Evolutionary conservation across 176 grass and related monocot species (phyloP), one percentile per base, ranked within the genome.

Genomic region (Lolium rigidum): DNA sequence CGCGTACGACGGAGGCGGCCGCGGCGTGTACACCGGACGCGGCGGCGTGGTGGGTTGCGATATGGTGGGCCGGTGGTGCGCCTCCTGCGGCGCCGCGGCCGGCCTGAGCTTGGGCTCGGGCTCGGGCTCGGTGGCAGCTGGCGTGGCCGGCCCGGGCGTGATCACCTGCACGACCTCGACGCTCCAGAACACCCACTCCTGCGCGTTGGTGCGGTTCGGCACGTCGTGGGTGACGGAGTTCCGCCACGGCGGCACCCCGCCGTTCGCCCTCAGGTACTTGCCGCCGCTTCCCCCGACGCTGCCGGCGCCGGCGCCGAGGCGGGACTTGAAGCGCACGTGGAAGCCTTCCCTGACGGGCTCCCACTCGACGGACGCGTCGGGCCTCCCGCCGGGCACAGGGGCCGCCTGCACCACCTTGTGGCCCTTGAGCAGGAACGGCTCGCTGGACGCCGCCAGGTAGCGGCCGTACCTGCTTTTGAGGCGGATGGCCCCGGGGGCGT

Each of bases 161-260:
- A 43, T 43, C 5, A 43, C 41, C 41, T 43, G 41, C 41, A 43
- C 41, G 41, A 43, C 7, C 41, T 43, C 41, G 41, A 43, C 41
- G 41, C 7, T 7, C 41, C 41, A 43, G 41, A 43, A 43, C 41
- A 43, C 41, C 41, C 41, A 43, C 7, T 43, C 41, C 41, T 43
- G 41, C 41, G 41, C 41, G 41, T 43, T 43, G 41, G 7, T 43
- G 6, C 92, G 90, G 66, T 93, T 87, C 1, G 97, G 92, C 56
- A 96, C 90, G 86, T 99, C 97, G 48, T 96, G 92, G 0, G 94
- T 99, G 71, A 99, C 85, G 1, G 97, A 90, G 89, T 99, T 96
- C 56, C 97, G 28, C 97, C 97, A 99, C 0, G 97, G 97, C 14
- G 94, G 97, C 5, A 96, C 1, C 0, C 90, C 84, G 0, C 90